Evolutionary conservation across 768 basidiomycete species (phyloP), one percentile per base, ranked within the genome.

Genomic region (Termitomyces titanicus): DNA sequence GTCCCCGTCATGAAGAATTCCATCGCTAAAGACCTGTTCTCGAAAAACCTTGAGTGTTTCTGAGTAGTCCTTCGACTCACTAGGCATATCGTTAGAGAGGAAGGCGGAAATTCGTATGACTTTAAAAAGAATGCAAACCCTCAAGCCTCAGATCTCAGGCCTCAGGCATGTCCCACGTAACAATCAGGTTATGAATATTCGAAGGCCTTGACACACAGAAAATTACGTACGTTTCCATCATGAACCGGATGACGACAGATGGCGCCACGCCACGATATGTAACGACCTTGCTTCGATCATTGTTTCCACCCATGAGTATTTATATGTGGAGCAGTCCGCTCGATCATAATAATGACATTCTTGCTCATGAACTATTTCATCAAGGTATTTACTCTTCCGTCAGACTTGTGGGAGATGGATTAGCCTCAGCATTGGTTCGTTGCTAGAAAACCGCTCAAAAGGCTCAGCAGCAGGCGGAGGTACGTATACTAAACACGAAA

Each of bases 1-100:
- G 60, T 85, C 83, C 0, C 83, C 84, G 27, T 85, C 79, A 47
- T 77, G 77, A 42, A 89, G 57, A 40, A 85, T 75, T 22, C 71
- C 81, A 54, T 86, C 83, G 1, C 70, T 65, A 29, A 76, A 76
- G 11, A 86, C 62, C 35, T 81, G 72, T 54, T 77, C 62, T 34
- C 85, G 79, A 62, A 89, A 86, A 27, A 69, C 62, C 29, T 70
- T 61, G 49, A 88, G 70, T 3, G 72, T 70, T 29, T 80, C 74
- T 27, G 62, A 58, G 43, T 72, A 67, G 11, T 48, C 44, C 4
- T 27, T 20, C 17, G n/a, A 31, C 37, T 57, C 46, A 37, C 51
- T 55, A 25, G 52, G 50, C 62, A 63, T 63, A 12, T 39, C 18
- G 50, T 12, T 31, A n/a, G 15, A 22, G 38, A 51, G 47, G 42